A percentile compares a stretch with the other conserved stretches of the same genome.
Conservation (phyloP, 225 moss, liverwort and hornwort genomes). For the Polytrichum formosum region DNA sequence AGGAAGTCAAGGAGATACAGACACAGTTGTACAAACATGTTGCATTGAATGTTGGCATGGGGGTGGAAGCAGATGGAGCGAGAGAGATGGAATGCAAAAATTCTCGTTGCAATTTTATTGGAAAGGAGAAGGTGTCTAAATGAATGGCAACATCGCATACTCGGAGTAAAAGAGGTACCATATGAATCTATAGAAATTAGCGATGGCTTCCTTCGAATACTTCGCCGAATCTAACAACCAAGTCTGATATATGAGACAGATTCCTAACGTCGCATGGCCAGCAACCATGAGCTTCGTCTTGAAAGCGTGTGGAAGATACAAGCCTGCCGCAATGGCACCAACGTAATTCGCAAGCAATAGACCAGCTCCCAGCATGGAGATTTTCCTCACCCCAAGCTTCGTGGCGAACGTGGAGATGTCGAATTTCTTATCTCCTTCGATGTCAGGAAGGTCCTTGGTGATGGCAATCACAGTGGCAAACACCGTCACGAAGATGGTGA, state of each 20-base stretch:
- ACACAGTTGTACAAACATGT: too few relatives aligned
- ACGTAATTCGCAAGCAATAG: slow-evolving; percentile 73
- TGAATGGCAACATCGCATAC: slow-evolving; percentile 78
- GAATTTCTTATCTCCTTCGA: slow-evolving; percentile 82
- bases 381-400: slow-evolving; percentile 68
- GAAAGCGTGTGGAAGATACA: slow-evolving; percentile 66
- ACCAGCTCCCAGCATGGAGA: slow-evolving; percentile 70
- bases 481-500: slow-evolving; percentile 84
- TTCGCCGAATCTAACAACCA: slow-evolving; percentile 65
- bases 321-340: slow-evolving; percentile 66
- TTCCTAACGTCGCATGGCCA: slow-evolving; percentile 59
- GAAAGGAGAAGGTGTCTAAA: slow-evolving; percentile 12
- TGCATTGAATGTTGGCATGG: too few relatives aligned
- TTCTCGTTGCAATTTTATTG: too few relatives aligned
- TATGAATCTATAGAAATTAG: slow-evolving; percentile 79
- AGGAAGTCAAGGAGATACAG: too few relatives aligned
- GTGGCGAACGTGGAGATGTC: slow-evolving; percentile 87
- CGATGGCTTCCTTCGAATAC: slow-evolving; percentile 78
- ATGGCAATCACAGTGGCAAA: slow-evolving; percentile 94
- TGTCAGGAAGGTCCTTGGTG: slow-evolving; percentile 88
- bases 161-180: slow-evolving; percentile 95
- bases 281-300: slow-evolving; percentile 60
- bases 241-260: slow-evolving; percentile 71
- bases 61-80: too few relatives aligned
- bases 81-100: too few relatives aligned